Percentiles rank a stretch among this genome's conserved stretches.
Conservation (phyloP, 1,139 yeast species). For the Protomyces inouyei region DNA sequence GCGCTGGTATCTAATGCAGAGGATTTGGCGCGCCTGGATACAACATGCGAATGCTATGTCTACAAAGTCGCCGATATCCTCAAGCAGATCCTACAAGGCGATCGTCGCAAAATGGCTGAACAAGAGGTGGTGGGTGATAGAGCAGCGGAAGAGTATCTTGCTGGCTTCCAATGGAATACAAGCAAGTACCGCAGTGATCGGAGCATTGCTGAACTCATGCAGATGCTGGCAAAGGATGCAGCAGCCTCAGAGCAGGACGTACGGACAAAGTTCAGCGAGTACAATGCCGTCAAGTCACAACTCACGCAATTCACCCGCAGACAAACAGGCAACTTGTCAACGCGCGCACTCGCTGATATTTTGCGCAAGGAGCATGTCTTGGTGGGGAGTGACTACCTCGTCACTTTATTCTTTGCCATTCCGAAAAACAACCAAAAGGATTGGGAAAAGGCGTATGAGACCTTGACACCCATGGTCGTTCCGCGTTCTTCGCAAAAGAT, state of each 20-base stretch:
- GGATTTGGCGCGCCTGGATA: conserved; percentile 75
- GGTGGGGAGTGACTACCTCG: conserved; percentile 75
- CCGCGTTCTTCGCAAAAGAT: conserved; percentile 79
- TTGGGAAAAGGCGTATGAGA: conserved; percentile 54
- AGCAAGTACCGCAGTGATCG: conserved; percentile 81
- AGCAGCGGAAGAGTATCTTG: conserved; percentile 49
- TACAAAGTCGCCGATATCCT: conserved; percentile 72
- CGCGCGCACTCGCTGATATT: conserved; percentile 81
- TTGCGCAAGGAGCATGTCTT: conserved; percentile 83
- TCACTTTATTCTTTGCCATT: conserved; percentile 78
- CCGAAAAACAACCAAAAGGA: conserved; percentile 48
- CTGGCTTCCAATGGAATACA: conserved; percentile 78
- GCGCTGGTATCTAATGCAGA: conserved; percentile 86
- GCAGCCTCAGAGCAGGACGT: conserved; percentile 78
- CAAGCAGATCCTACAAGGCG: conserved; percentile 48
- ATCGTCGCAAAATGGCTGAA: conserved; percentile 43
- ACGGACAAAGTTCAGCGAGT: conserved; percentile 60
- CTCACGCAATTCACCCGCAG: conserved; percentile 85
- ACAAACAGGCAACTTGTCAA: conserved; percentile 87
- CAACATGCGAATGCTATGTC: conserved; percentile 63
- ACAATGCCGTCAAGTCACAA: conserved; percentile 76
- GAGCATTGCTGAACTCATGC: conserved; percentile 70
- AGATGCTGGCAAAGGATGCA: conserved; percentile 68
- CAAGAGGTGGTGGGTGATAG: conserved; percentile 51
- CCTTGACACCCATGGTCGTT: conserved; percentile 72